These are phyloP conservation scores for Colletotrichum sp. DNA, from an alignment of 2,329 filamentous ascomycete genomes.

Conservation along the genomic window DNA sequence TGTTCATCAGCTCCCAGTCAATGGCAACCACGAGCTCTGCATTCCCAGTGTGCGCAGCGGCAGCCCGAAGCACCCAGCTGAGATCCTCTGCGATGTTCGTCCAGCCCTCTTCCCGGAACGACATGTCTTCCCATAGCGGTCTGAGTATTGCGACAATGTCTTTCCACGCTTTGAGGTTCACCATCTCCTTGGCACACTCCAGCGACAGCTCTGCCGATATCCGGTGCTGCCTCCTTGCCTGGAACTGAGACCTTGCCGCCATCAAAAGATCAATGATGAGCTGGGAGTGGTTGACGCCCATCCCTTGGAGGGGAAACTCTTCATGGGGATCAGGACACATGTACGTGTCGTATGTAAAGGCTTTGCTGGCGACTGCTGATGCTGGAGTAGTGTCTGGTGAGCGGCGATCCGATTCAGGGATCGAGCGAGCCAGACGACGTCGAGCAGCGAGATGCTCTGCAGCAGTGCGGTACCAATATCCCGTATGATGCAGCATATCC, in stretches of 20 bases:
- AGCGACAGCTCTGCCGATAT: constrained; percentile 61
- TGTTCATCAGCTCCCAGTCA: constrained; percentile 70
- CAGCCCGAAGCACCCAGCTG: constrained; percentile 64
- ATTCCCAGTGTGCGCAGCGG: constrained; percentile 57
- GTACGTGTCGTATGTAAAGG: constrained; percentile 69
- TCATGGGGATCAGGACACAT: constrained; percentile 69
- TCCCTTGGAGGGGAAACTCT: constrained; percentile 58
- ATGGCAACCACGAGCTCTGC: constrained; percentile 64
- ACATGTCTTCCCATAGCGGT: constrained; percentile 62
- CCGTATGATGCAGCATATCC: constrained; percentile 69
- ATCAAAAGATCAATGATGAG: constrained; percentile 59
- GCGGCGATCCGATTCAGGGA: constrained; percentile 64
- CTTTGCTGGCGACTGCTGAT: constrained; percentile 51
- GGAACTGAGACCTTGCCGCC: constrained; percentile 59
- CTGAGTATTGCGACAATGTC: constrained; percentile 58
- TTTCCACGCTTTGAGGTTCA: constrained; percentile 55
- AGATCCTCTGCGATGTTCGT: constrained; percentile 63
- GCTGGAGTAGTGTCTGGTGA: constrained; percentile 54
- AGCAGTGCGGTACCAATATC: constrained; percentile 70
- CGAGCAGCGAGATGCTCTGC: constrained; percentile 62
- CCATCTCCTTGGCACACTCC: constrained; percentile 62
- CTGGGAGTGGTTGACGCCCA: constrained; percentile 59
- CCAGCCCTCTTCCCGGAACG: constrained; percentile 66
- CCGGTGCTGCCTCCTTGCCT: constrained; percentile 57
- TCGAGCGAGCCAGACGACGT: constrained; percentile 57